phyloP scores from a whole-genome alignment of 83 land plant genomes.

The Isoetes engelmannii region DNA sequence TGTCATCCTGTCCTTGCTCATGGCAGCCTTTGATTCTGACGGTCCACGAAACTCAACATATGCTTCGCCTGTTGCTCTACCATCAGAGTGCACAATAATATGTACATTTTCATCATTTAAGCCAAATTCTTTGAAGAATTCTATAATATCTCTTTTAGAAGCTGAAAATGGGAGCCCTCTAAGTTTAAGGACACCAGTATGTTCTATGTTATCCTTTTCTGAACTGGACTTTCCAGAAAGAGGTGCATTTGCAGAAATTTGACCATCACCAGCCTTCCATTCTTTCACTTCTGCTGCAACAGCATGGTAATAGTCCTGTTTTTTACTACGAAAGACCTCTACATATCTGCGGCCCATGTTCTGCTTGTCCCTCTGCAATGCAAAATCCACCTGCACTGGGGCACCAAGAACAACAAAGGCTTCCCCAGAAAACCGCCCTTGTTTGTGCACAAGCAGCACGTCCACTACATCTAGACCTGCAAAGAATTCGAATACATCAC shows the following conservation, averaged over 20 bases:
- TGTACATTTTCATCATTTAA: constrained; percentile 61
- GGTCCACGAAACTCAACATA: constrained; percentile 58
- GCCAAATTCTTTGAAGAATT: constrained; percentile 57
- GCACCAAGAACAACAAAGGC: constrained; percentile 72
- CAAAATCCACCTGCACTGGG: constrained; percentile 70
- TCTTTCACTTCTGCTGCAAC: constrained; percentile 69
- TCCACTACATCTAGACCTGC: constrained; percentile 79
- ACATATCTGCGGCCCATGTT: constrained; percentile 85
- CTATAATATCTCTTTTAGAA: constrained; percentile 53
- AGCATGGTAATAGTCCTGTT: constrained; percentile 83
- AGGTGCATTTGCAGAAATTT: neutral
- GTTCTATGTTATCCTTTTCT: constrained; percentile 42
- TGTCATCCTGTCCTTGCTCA: constrained; percentile 77
- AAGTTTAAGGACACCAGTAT: constrained; percentile 64
- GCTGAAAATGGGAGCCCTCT: constrained; percentile 75
- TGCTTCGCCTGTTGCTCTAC: constrained; percentile 69
- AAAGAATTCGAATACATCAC: constrained; percentile 77
- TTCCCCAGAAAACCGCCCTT: constrained; percentile 78
- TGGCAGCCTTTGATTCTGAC: constrained; percentile 58
- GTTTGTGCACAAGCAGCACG: constrained; percentile 64
- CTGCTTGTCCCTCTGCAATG: constrained; percentile 65
- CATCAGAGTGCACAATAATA: constrained; percentile 52
- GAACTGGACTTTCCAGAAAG: neutral
- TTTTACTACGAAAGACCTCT: constrained; percentile 79
- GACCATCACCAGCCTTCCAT: constrained; percentile 12